Evolutionary conservation across 2,329 filamentous ascomycete genomes (phyloP).

Genomic region (Phialocephala sp.): DNA sequence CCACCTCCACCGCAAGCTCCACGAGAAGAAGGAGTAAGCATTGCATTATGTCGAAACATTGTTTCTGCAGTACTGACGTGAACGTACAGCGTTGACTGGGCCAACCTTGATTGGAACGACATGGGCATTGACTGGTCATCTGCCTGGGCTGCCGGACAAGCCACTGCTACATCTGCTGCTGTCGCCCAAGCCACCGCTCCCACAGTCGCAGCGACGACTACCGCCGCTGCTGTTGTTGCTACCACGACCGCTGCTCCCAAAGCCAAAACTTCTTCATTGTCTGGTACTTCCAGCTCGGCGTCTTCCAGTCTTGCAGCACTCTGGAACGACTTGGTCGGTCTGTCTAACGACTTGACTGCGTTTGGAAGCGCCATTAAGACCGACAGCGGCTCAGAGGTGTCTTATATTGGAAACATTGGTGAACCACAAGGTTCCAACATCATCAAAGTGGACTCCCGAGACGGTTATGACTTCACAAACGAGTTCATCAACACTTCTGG

Average conservation of each 20-base stretch:
- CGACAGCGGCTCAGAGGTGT: constrained; percentile 18
- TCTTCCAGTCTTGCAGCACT: constrained; percentile 15
- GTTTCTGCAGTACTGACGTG: constrained; percentile 11
- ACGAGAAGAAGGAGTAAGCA: constrained; percentile 43
- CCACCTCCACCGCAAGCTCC: constrained; percentile 38
- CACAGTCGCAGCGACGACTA: constrained; percentile 9
- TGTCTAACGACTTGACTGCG: constrained; percentile 30
- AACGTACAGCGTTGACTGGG: constrained; percentile 32
- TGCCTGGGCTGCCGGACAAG: constrained; percentile 35
- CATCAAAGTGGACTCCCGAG: constrained; percentile 33
- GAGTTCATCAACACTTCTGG: constrained; percentile 36
- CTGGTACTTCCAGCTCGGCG: constrained; percentile 10
- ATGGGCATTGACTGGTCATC: constrained; percentile 40
- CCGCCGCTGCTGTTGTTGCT: constrained; percentile 12
- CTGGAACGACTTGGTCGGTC: constrained; percentile 33
- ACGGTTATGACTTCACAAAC: constrained; percentile 36
- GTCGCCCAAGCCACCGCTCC: constrained; percentile 10
- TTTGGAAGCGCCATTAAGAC: constrained; percentile 32
- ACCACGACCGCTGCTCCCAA: constrained; percentile 16
- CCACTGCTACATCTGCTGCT: constrained; percentile 16
- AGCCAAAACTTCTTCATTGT: constrained; percentile 1
- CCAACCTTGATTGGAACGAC: constrained; percentile 35
- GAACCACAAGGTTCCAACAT: constrained; percentile 40
- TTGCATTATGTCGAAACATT: neutral
- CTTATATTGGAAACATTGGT: constrained; percentile 37